These are phyloP conservation scores for Globisporangium radiosum DNA, from an alignment of 352 stramenopile species.

Conservation along the genomic window DNA sequence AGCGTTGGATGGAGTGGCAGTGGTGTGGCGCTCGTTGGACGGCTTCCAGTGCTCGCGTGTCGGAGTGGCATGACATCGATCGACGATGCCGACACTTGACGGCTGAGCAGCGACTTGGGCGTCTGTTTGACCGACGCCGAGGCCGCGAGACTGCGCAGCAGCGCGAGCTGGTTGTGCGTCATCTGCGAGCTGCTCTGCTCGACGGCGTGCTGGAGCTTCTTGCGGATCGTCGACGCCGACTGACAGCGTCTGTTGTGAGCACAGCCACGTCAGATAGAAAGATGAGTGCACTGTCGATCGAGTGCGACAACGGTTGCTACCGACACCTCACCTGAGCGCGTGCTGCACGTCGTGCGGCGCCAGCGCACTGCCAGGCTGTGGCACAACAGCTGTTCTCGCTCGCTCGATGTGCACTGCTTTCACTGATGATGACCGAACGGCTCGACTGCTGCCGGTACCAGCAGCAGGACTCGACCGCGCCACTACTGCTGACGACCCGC, in stretches of 20 bases:
- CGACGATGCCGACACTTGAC: constrained; percentile 4
- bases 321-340: constrained; percentile 15
- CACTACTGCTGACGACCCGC: constrained; percentile 1
- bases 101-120: constrained; percentile 13
- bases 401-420: constrained; percentile 9
- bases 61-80: neutral
- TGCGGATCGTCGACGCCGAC: constrained; percentile 57
- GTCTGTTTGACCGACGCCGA: constrained; percentile 16
- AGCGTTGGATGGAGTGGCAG: neutral
- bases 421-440: neutral
- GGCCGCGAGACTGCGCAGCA: too few species aligned
- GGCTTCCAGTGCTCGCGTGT: neutral
- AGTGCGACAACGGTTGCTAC: neutral
- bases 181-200: constrained; percentile 34
- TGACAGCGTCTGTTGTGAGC: constrained; percentile 36
- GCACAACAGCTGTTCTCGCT: neutral
- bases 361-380: constrained; percentile 3
- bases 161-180: constrained; percentile 32
- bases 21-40: constrained; percentile 7
- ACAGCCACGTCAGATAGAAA: neutral
- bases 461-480: neutral
- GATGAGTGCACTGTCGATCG: neutral
- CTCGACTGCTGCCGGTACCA: neutral
- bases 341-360: constrained; percentile 20
- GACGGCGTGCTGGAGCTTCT: constrained; percentile 53